A percentile compares a stretch with the other conserved stretches of the same genome.
phyloP scores from a whole-genome alignment of 2,329 filamentous ascomycete genomes.

The Cladophialophora yegresii region DNA sequence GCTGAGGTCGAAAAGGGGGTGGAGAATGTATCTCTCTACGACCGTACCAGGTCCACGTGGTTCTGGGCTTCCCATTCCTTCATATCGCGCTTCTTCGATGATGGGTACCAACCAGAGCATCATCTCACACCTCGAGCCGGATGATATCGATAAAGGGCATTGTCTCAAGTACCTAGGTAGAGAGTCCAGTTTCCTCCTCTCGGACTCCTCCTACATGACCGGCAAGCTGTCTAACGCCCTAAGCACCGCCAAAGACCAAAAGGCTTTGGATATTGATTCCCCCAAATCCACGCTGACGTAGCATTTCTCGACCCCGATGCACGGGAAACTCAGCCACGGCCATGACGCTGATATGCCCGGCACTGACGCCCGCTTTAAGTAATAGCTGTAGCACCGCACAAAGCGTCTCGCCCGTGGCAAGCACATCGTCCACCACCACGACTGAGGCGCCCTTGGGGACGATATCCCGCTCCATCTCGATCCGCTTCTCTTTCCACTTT shows the following conservation, averaged over 20 bases:
- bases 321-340: slow-evolving; percentile 60
- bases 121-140: no score
- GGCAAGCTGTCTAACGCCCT: slow-evolving; percentile 16
- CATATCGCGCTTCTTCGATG: no score
- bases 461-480: slow-evolving; percentile 55
- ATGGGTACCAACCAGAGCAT: no score
- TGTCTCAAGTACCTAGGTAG: no score
- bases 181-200: no score
- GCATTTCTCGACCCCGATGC: slow-evolving; percentile 54
- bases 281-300: slow-evolving; percentile 55
- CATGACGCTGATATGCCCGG: slow-evolving; percentile 52
- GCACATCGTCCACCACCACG: slow-evolving; percentile 63
- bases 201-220: no score
- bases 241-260: slow-evolving; percentile 53
- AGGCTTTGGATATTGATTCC: slow-evolving; percentile 55
- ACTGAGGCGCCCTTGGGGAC: slow-evolving; percentile 49
- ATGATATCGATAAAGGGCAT: no score
- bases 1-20: no score
- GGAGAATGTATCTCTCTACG: no score
- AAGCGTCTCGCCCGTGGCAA: slow-evolving; percentile 59
- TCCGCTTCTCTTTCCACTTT: slow-evolving; percentile 39
- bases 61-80: no score
- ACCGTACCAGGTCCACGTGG: no score
- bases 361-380: slow-evolving; percentile 45
- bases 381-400: slow-evolving; percentile 56